Evolutionary conservation across 495 filamentous ascomycete species (phyloP), one percentile per base, ranked within the genome.

Genomic region (Aspergillus mulundensis): DNA sequence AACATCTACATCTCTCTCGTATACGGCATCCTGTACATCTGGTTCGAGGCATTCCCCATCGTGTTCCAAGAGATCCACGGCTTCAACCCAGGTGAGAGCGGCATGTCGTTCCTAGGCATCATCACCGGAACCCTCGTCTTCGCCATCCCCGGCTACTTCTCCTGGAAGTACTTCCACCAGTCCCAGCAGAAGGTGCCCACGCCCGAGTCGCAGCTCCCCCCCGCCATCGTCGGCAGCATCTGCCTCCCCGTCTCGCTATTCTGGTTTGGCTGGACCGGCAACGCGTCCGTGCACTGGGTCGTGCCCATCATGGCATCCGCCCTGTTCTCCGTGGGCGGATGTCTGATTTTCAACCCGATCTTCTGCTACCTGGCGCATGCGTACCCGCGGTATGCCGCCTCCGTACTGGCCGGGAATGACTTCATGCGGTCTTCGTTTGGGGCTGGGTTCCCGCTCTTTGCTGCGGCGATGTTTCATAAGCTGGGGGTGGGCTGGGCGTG

Each of bases 31-130:
- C 86, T 81, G 68, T 87, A 87, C 67, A 79, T 73, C 59, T 87
- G 86, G 77, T 88, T 88, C 74, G 86, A 88, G 63, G 84, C 81
- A 58, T 88, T 89, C 73, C 85, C 86, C 2, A 69, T 89, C 15
- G 84, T 89, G 46, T 89, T 86, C 71, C 75, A 77, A 1, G 76
- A 71, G 50, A 72, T 79, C 54, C 87, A 88, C 71, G 65, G 67
- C 62, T 85, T 89, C 71, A 81, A 73, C 54, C 70, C 83, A 16
- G 87, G 80, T 45, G 58, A 81, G 55, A 69, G 80, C 53, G 85
- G 87, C 45, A 73, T 89, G 7, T 7, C 12, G 8, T 90, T 90
- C 78, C 69, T 84, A 2, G 79, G 81, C 57, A 77, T 88, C 16
- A 11, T 42, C 16, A 6, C 18, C 16, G 16, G 1, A 57, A 65